Conservation (phyloP, 192 early-diverging fungal genomes). For the Dissophora ornata region DNA sequence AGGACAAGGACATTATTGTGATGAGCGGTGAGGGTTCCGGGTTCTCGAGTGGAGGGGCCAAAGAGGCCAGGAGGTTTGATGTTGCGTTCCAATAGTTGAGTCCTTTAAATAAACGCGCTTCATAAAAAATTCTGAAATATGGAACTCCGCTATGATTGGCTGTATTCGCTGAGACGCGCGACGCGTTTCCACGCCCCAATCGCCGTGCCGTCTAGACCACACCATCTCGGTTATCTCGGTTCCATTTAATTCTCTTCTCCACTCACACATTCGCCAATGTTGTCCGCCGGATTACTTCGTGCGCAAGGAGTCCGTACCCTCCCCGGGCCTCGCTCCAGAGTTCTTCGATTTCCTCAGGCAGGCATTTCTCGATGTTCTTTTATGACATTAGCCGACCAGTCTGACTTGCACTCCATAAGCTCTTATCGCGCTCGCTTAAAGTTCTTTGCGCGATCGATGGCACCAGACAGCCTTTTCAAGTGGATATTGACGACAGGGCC, state of each 20-base stretch:
- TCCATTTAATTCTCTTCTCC: too few relatives aligned
- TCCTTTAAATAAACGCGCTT: too few relatives aligned
- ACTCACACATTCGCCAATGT: not conserved
- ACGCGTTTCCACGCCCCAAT: too few relatives aligned
- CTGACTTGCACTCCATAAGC: conserved; percentile 1
- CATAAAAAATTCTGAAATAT: too few relatives aligned
- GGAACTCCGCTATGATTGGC: too few relatives aligned
- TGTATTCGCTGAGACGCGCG: too few relatives aligned
- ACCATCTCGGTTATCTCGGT: too few relatives aligned
- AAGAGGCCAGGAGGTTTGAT: conserved; percentile 69
- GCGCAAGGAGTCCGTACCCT: conserved; percentile 21
- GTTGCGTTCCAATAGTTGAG: conserved; percentile 72
- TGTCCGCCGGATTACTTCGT: conserved; percentile 27
- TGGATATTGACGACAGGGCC: conserved; percentile 24
- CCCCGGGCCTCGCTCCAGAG: conserved; percentile 7
- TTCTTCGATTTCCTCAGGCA: conserved; percentile 12
- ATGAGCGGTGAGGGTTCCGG: conserved; percentile 73
- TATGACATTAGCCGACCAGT: not conserved
- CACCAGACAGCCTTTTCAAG: conserved; percentile 10
- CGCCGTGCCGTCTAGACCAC: too few relatives aligned
- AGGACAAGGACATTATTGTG: conserved; percentile 74
- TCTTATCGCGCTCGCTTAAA: conserved; percentile 16
- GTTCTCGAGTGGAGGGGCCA: conserved; percentile 67
- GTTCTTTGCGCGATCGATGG: conserved; percentile 29
- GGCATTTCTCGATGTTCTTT: not conserved